Evolutionary conservation across 192 early-diverging fungal genomes (phyloP).

Genomic region (Rhizoclosmatium globosum): DNA sequence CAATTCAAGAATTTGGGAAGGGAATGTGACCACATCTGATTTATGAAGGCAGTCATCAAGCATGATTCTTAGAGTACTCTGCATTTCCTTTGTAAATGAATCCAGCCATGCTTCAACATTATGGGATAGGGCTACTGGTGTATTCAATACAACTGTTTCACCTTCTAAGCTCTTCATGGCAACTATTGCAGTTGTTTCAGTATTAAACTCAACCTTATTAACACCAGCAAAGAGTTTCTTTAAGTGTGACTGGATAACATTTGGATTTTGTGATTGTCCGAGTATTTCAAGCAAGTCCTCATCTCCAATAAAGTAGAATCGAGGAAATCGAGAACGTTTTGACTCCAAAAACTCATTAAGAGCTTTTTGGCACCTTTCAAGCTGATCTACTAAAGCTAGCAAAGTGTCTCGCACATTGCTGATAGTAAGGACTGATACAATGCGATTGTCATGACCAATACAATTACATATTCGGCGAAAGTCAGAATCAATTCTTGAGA

Average conservation of each 20-base stretch:
- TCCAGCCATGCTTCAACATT: conserved; percentile 64
- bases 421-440: conserved; percentile 56
- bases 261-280: conserved; percentile 66
- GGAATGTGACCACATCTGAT: conserved; percentile 60
- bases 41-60: conserved; percentile 51
- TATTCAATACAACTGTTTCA: conserved; percentile 55
- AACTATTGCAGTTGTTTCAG: conserved; percentile 44
- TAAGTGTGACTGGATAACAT: conserved; percentile 64
- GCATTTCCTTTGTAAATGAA: conserved; percentile 62
- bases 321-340: conserved; percentile 59
- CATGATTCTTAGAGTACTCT: conserved; percentile 48
- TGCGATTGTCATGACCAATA: conserved; percentile 50
- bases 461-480: conserved; percentile 55
- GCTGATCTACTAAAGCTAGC: conserved; percentile 58
- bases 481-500: conserved; percentile 59
- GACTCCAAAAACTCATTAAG: conserved; percentile 67
- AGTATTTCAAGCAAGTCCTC: conserved; percentile 69
- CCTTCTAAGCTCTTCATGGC: conserved; percentile 65
- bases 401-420: conserved; percentile 48
- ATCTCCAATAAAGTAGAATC: conserved; percentile 70
- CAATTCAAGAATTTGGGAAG: conserved; percentile 56
- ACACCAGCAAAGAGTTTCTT: conserved; percentile 71
- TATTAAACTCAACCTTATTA: conserved; percentile 61
- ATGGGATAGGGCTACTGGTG: conserved; percentile 58
- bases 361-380: conserved; percentile 69